Base-by-base conservation (phyloP, 2,329 filamentous ascomycete genomes). In the Shiraia sp. region DNA sequence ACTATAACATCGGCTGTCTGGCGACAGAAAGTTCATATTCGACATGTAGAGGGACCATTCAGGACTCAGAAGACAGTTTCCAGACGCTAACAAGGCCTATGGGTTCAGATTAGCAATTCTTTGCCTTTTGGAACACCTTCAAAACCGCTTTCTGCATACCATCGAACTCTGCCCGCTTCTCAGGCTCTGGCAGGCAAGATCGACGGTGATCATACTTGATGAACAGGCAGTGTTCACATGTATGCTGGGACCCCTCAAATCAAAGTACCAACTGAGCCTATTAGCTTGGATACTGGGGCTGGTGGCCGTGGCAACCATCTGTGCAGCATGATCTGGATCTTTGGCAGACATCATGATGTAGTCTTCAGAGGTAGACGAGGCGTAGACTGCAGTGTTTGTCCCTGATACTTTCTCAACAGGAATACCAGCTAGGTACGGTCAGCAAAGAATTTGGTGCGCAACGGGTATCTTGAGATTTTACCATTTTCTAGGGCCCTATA, bases 191-290 rank as follows among this genome's bases (percentile, higher is more conserved):
- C 42, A 46, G 2, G 48, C 55, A 2, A 49, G 37, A 36, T 59
- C 44, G 3, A 59, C 10, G 1, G 45, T 45, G 1, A 49, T 36
- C 34, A 57, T 23, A 9, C 42, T 47, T 16, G 34, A 35, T 4
- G 55, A 57, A 34, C 57, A 61, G 2, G 54, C 56, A 10, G 57
- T 58, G 38, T 61, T 48, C 2, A 61, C 22, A 1, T 47, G 45
- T 6, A 59, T 13, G 10, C 45, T 51, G 0, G 57, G 45, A 3
- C 57, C 55, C 4, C 27, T 13, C 1, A 57, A 37, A 36, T 59
- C 42, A 32, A 52, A 61, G 33, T 51, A 55, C 52, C 52, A 55
- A 23, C 47, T 51, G 2, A 53, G 2, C 7, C 51, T 15, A 23
- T 52, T 52, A 1, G 53, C 34, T 3, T 46, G 40, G 10, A 54